A percentile compares a stretch with the other conserved stretches of the same genome.
These are phyloP conservation scores for Cytospora chrysosperma DNA, from an alignment of 2,329 filamentous ascomycete species.

Conservation along the genomic window DNA sequence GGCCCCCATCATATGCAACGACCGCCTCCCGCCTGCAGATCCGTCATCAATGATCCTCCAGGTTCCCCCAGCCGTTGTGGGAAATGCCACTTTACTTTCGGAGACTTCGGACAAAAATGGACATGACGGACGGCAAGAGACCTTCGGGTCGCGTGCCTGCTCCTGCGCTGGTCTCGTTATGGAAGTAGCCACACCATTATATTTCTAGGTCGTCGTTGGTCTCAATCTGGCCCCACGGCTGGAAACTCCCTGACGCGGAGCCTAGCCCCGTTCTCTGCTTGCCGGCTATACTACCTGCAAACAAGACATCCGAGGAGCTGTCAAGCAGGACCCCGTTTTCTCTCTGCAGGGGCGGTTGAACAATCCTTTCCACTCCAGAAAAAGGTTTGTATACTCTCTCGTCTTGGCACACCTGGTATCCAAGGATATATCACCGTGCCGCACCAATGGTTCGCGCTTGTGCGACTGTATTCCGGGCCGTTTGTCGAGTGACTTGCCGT, in stretches of 20 bases:
- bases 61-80: not conserved
- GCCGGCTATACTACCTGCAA: constrained; percentile 1
- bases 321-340: constrained; percentile 16
- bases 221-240: not conserved
- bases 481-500: constrained; percentile 7
- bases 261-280: constrained; percentile 6
- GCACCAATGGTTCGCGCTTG: constrained; percentile 11
- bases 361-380: constrained; percentile 4
- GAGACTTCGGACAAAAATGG: not conserved
- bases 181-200: constrained; percentile 12
- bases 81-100: not conserved
- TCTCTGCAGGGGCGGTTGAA: constrained; percentile 17
- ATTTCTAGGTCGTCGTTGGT: constrained; percentile 10
- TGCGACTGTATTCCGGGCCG: constrained; percentile 9
- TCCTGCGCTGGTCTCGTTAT: constrained; percentile 8
- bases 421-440: constrained; percentile 13
- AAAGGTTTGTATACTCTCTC: not conserved
- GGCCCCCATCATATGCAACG: not conserved
- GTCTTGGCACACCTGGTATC: not conserved
- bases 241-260: not conserved
- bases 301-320: constrained; percentile 14
- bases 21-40: not conserved
- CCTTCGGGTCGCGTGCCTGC: constrained; percentile 12
- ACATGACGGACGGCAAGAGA: not conserved
- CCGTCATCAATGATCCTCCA: not conserved